phyloP scores from a whole-genome alignment of 2,329 filamentous ascomycete genomes.

The Botrytis deweyae region DNA sequence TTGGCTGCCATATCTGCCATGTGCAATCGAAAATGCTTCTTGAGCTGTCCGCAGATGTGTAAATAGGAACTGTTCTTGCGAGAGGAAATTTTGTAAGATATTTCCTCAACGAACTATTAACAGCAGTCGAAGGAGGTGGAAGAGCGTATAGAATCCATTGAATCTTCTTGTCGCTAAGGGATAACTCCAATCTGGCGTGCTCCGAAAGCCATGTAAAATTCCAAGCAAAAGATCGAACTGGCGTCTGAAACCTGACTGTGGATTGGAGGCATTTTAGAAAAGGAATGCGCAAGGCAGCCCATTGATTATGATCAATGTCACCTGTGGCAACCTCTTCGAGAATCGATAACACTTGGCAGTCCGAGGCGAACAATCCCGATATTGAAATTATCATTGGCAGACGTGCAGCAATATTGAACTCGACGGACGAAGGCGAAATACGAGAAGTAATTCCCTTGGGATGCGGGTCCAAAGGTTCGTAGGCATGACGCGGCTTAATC shows the following conservation, averaged over 20 bases:
- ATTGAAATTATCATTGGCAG: not conserved
- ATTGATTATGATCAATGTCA: conserved; percentile 34
- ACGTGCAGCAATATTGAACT: not conserved
- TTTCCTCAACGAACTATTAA: conserved; percentile 44
- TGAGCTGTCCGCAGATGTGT: not conserved
- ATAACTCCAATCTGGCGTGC: conserved; percentile 43
- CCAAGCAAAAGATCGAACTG: conserved; percentile 26
- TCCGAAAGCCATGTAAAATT: conserved; percentile 43
- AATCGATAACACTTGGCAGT: conserved; percentile 36
- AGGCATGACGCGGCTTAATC: conserved; percentile 49
- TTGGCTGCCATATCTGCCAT: conserved; percentile 48
- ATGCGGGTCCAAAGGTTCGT: conserved; percentile 42
- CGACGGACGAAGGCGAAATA: conserved; percentile 38
- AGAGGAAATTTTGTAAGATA: conserved; percentile 45
- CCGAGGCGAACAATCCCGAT: conserved; percentile 19
- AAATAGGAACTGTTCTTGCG: conserved; percentile 46
- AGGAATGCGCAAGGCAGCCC: conserved; percentile 39
- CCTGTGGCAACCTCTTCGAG: conserved; percentile 40
- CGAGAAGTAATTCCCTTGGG: conserved; percentile 44
- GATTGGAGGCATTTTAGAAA: conserved; percentile 38
- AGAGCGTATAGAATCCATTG: conserved; percentile 50
- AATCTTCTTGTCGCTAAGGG: conserved; percentile 37
- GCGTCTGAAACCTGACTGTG: conserved; percentile 39
- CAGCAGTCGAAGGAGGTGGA: conserved; percentile 30
- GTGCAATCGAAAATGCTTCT: conserved; percentile 41